Conservation (phyloP, 2,329 filamentous ascomycete genomes). For the Penicillium sp. region DNA sequence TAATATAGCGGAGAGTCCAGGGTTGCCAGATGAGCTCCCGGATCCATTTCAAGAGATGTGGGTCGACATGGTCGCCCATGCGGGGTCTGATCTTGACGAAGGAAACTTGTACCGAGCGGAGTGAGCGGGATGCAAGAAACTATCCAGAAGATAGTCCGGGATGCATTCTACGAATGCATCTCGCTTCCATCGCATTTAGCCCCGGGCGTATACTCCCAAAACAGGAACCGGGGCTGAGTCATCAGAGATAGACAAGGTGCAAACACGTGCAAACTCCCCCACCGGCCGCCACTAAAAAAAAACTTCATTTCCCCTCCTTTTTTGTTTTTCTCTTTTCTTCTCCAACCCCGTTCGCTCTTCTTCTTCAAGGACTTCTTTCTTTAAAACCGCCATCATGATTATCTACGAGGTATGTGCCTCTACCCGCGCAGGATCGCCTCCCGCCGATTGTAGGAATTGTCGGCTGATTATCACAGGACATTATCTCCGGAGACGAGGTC, state of each 20-base stretch:
- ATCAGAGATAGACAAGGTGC: background rate
- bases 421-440: background rate
- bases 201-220: background rate
- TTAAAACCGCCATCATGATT: conserved; percentile 61
- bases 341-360: conserved; percentile 23
- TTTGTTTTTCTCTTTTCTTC: conserved; percentile 23
- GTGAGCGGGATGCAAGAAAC: background rate
- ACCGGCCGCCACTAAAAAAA: conserved; percentile 26
- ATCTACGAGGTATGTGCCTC: conserved; percentile 62
- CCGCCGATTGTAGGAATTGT: conserved; percentile 1
- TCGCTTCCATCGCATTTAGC: too few relatives aligned
- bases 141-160: background rate
- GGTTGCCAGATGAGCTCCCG: background rate
- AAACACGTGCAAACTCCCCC: conserved; percentile 29
- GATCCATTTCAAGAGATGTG: background rate
- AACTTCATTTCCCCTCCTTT: conserved; percentile 31
- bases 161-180: too few relatives aligned
- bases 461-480: conserved; percentile 60
- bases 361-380: conserved; percentile 20
- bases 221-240: background rate
- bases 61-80: background rate
- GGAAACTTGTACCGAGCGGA: background rate
- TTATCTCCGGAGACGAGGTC: conserved; percentile 88
- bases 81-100: background rate
- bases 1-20: background rate